Evolutionary conservation across 805 yeast genomes (phyloP).

Genomic region (Candida pini): DNA sequence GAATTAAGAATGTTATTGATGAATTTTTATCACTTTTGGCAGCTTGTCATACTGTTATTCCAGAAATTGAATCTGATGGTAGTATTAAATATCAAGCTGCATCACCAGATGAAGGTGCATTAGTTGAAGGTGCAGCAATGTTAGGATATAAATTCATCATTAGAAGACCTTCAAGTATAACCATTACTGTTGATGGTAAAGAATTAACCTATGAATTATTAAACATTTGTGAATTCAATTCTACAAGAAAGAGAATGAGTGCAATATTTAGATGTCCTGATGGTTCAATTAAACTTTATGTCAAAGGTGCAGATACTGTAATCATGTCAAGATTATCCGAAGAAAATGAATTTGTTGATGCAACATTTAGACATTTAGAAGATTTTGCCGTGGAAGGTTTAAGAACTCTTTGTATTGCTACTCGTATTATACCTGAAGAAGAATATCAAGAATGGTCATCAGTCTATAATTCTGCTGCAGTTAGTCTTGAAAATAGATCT

Average conservation of each 20-base stretch:
- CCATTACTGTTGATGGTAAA: constrained; percentile 51
- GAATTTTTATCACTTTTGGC: constrained; percentile 81
- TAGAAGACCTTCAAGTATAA: constrained; percentile 79
- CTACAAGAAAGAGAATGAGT: constrained; percentile 97
- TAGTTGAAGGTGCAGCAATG: constrained; percentile 92
- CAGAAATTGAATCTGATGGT: constrained; percentile 65
- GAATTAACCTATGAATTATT: constrained; percentile 66
- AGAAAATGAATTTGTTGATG: constrained; percentile 72
- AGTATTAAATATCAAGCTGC: constrained; percentile 93
- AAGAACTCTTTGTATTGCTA: constrained; percentile 89
- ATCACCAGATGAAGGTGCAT: constrained; percentile 98
- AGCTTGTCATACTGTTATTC: constrained; percentile 96
- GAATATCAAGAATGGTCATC: constrained; percentile 72
- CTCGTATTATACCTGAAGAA: constrained; percentile 68
- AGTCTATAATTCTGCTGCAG: constrained; percentile 71
- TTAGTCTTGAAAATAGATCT: constrained; percentile 69
- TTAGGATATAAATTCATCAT: constrained; percentile 80
- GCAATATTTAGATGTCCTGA: constrained; percentile 93
- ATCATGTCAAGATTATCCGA: constrained; percentile 76
- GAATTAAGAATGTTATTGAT: constrained; percentile 50
- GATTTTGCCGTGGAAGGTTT: constrained; percentile 96
- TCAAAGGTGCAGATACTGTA: constrained; percentile 98
- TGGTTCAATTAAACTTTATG: constrained; percentile 79
- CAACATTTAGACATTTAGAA: constrained; percentile 83
- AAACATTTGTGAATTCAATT: constrained; percentile 93